These are phyloP conservation scores for Usnea hakonensis DNA, from an alignment of 495 filamentous ascomycete species.

Conservation along the genomic window DNA sequence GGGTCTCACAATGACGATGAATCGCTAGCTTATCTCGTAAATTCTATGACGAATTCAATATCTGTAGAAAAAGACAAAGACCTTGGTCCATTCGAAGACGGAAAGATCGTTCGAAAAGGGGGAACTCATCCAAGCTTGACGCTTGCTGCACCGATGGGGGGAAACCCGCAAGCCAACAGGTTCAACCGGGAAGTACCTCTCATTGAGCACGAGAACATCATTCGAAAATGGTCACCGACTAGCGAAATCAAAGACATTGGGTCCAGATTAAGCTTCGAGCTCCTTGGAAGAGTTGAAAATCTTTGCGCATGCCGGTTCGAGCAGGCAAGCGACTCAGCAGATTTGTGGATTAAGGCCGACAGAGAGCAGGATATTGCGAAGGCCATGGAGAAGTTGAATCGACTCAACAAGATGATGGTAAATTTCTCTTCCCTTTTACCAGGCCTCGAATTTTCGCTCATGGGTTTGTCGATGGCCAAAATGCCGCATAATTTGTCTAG, in stretches of 20 bases:
- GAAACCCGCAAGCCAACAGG: neutral
- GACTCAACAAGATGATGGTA: constrained; percentile 9
- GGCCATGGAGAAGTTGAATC: constrained; percentile 11
- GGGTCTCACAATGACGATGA: neutral
- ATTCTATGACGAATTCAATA: neutral
- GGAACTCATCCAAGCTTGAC: neutral
- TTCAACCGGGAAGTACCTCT: neutral
- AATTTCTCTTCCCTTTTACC: neutral
- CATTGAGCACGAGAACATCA: constrained; percentile 14
- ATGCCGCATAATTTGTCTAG: neutral
- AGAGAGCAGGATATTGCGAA: constrained; percentile 8
- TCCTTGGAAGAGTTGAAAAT: constrained; percentile 3
- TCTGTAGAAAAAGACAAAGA: neutral
- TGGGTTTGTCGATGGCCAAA: neutral
- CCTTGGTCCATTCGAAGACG: neutral
- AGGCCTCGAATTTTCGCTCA: neutral
- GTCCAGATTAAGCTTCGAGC: neutral
- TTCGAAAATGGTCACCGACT: constrained; percentile 4
- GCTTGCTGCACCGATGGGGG: neutral
- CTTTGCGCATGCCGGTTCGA: constrained; percentile 8
- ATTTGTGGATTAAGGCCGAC: constrained; percentile 14
- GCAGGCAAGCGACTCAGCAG: neutral
- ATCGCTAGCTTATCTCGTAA: neutral
- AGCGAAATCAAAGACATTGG: neutral
- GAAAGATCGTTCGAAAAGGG: neutral